Percentiles rank a stretch among this genome's conserved stretches.
These are phyloP conservation scores for Coleophoma crateriformis DNA, from an alignment of 2,329 filamentous ascomycete species.

Conservation along the genomic window DNA sequence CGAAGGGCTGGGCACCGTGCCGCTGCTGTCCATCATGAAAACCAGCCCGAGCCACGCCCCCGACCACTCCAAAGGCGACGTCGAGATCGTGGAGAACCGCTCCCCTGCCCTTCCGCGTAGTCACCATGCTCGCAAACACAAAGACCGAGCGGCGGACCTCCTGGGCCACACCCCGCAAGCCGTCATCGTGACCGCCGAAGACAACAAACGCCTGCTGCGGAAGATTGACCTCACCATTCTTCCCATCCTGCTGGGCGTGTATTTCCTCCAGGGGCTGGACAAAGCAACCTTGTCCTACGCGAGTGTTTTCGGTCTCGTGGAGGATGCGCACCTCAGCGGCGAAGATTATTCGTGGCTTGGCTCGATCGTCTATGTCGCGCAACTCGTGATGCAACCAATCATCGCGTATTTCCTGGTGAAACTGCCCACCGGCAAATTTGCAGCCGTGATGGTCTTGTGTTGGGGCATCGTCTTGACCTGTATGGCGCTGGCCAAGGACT, in stretches of 20 bases:
- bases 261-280: slow-evolving; percentile 50
- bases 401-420: slow-evolving; percentile 47
- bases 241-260: slow-evolving; percentile 45
- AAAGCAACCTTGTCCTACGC: slow-evolving; percentile 31
- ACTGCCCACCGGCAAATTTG: slow-evolving; percentile 48
- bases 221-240: slow-evolving; percentile 45
- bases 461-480: slow-evolving; percentile 44
- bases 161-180: background rate
- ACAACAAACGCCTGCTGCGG: slow-evolving; percentile 15
- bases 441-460: slow-evolving; percentile 42
- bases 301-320: slow-evolving; percentile 42
- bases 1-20: too few relatives aligned
- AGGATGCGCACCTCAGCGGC: slow-evolving; percentile 40
- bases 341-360: slow-evolving; percentile 53
- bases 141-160: slow-evolving; percentile 1
- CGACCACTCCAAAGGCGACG: background rate
- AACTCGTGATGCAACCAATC: slow-evolving; percentile 51
- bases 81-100: background rate
- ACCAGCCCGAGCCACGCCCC: too few relatives aligned
- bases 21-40: too few relatives aligned
- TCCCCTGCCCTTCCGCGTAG: too few relatives aligned
- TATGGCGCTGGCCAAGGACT: slow-evolving; percentile 26
- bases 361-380: slow-evolving; percentile 55
- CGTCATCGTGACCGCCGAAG: slow-evolving; percentile 8
- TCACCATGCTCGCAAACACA: background rate